Percentiles rank a stretch among this genome's conserved stretches.
phyloP scores from a whole-genome alignment of 2,329 filamentous ascomycete species.

The Calcarisporium arbuscula region DNA sequence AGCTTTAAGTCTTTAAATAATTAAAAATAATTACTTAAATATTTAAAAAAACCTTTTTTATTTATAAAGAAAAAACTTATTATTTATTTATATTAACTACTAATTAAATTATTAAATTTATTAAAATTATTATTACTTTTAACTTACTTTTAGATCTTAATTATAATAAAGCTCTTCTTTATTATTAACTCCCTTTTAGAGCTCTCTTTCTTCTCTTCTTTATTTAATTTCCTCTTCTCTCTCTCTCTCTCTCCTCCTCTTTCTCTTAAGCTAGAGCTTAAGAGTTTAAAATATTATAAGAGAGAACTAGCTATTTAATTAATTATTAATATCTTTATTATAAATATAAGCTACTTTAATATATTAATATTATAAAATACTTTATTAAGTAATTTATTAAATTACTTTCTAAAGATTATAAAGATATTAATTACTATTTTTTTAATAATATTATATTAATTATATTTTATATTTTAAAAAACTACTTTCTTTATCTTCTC shows the following conservation, averaged over 20 bases:
- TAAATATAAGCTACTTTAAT: not conserved
- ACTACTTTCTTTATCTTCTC: not conserved
- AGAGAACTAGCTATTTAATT: too few relatives aligned
- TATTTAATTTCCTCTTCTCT: too few relatives aligned
- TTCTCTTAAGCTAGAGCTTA: too few relatives aligned
- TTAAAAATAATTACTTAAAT: slow-evolving; percentile 1
- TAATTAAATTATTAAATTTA: not conserved
- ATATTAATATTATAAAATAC: not conserved
- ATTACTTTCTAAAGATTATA: not conserved
- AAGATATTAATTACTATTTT: not conserved
- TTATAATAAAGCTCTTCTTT: too few relatives aligned
- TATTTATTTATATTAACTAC: not conserved
- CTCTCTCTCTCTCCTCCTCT: too few relatives aligned
- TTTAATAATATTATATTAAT: not conserved
- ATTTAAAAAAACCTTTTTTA: not conserved
- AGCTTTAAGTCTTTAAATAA: too few relatives aligned
- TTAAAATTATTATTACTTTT: not conserved
- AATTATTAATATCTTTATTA: too few relatives aligned
- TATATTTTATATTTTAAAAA: not conserved
- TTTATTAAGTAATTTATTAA: not conserved
- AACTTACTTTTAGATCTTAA: too few relatives aligned
- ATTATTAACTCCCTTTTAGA: too few relatives aligned
- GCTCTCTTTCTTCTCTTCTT: too few relatives aligned
- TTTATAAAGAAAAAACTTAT: not conserved
- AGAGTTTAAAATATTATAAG: too few relatives aligned